phyloP scores from a whole-genome alignment of 108 stramenopile genomes.

The Pinguiococcus pyrenoidosus region DNA sequence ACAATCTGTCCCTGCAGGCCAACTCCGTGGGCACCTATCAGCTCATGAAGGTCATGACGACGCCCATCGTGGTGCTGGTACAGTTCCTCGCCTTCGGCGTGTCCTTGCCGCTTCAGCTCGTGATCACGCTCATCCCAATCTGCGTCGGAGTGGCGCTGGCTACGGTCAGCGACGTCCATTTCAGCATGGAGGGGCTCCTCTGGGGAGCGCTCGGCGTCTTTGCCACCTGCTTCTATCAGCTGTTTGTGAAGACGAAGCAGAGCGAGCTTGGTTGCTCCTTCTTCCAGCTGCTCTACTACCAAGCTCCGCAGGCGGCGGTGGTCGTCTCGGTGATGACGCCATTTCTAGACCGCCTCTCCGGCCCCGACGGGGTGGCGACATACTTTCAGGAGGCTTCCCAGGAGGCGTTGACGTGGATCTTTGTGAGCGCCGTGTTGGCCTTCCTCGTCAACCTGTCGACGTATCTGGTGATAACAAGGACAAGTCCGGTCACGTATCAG shows the following conservation, averaged over 20 bases:
- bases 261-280: slow-evolving; percentile 1
- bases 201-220: slow-evolving; percentile 14
- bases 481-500: slow-evolving; percentile 18
- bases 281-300: slow-evolving; percentile 21
- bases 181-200: slow-evolving; percentile 7
- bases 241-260: slow-evolving; percentile 12
- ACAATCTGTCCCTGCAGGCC: slow-evolving; percentile 21
- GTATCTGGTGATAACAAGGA: slow-evolving; percentile 16
- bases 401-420: neutral
- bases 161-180: slow-evolving; percentile 3
- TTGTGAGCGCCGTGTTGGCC: neutral
- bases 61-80: slow-evolving; percentile 16
- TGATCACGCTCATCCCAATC: slow-evolving; percentile 8
- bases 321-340: slow-evolving; percentile 4
- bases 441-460: slow-evolving; percentile 21
- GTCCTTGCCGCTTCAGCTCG: slow-evolving; percentile 1
- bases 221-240: slow-evolving; percentile 15
- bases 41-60: slow-evolving; percentile 27
- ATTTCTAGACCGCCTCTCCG: neutral
- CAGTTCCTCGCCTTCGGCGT: slow-evolving; percentile 14
- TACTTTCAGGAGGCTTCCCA: slow-evolving; percentile 3
- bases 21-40: slow-evolving; percentile 22
- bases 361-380: neutral
- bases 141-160: slow-evolving; percentile 11
- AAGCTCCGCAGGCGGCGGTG: slow-evolving; percentile 17